Evolutionary conservation across 805 yeast species (phyloP).

Genomic region (Pichia manshurica): DNA sequence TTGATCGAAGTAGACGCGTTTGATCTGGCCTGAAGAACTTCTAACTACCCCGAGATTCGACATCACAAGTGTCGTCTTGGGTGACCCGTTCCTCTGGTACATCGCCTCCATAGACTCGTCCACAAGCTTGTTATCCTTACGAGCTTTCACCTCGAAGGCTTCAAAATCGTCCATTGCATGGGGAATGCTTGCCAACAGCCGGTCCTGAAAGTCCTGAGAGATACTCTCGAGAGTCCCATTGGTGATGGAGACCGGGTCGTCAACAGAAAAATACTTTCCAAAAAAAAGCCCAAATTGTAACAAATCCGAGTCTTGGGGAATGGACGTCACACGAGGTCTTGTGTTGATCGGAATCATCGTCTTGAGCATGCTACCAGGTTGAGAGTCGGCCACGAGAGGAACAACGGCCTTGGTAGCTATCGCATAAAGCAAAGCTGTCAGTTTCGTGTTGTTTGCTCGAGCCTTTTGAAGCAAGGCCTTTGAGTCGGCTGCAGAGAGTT

Average conservation of each 20-base stretch:
- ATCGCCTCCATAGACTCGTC: constrained; percentile 1
- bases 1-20: constrained; percentile 13
- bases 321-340: constrained; percentile 1
- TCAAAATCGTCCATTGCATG: constrained; percentile 6
- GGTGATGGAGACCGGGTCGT: neutral
- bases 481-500: neutral
- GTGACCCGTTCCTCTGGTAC: constrained; percentile 6
- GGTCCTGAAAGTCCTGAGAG: constrained; percentile 6
- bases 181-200: neutral
- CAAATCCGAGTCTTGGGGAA: neutral
- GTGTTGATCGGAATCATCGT: constrained; percentile 12
- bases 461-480: constrained; percentile 1
- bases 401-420: constrained; percentile 6
- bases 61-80: constrained; percentile 8
- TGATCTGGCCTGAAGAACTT: neutral
- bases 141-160: constrained; percentile 1
- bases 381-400: neutral
- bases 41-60: constrained; percentile 12
- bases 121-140: neutral
- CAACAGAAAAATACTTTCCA: constrained; percentile 9
- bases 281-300: constrained; percentile 10
- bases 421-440: constrained; percentile 11
- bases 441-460: constrained; percentile 4
- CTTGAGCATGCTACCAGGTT: neutral
- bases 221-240: neutral